These are phyloP conservation scores for Acanthamoeba triangularis DNA, from an alignment of 208 protist species.

Conservation along the genomic window DNA sequence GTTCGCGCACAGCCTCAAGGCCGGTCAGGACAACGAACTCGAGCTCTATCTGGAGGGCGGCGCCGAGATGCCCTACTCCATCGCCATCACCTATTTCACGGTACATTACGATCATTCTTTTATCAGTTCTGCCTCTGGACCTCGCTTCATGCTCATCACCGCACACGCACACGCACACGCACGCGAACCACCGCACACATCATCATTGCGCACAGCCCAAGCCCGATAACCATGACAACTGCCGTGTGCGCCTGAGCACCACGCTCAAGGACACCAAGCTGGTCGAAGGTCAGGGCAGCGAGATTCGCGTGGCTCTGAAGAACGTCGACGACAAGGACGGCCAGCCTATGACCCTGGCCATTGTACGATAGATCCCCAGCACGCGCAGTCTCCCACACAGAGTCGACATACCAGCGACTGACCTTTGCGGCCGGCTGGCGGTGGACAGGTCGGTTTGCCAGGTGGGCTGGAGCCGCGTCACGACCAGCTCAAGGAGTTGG, in stretches of 20 bases:
- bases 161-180: too few species aligned
- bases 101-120: not conserved
- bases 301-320: slow-evolving; percentile 28
- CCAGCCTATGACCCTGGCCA: slow-evolving; percentile 47
- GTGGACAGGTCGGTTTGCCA: slow-evolving; percentile 16
- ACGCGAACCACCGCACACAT: too few species aligned
- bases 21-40: slow-evolving; percentile 12
- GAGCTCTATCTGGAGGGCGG: slow-evolving; percentile 4
- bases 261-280: slow-evolving; percentile 55
- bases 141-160: not conserved
- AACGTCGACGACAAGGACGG: slow-evolving; percentile 49
- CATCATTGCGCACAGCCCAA: not conserved
- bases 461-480: slow-evolving; percentile 73
- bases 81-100: slow-evolving; percentile 24
- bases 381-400: too few species aligned
- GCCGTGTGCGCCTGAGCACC: slow-evolving; percentile 1
- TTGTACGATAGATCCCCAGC: not conserved
- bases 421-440: not conserved
- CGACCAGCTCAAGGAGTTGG: slow-evolving; percentile 71
- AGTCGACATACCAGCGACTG: too few species aligned
- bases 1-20: slow-evolving; percentile 26
- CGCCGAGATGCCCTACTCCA: slow-evolving; percentile 25
- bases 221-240: slow-evolving; percentile 6
- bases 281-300: slow-evolving; percentile 62
- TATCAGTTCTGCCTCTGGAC: not conserved